Evolutionary conservation across 768 basidiomycete genomes (phyloP).

Genomic region (Hygrocybe coccinea): DNA sequence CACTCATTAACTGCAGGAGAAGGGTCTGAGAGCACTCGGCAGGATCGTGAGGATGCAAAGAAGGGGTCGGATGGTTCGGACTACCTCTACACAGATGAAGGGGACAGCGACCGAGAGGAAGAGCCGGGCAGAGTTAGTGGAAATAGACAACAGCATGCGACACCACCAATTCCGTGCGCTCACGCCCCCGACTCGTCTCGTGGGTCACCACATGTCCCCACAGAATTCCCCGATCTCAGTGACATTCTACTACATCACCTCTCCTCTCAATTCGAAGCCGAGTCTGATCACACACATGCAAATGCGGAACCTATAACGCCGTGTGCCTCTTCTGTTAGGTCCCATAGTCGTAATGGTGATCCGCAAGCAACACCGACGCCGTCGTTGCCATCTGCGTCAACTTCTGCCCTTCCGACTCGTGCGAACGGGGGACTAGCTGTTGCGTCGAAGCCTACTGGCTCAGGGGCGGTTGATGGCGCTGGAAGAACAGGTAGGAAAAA

Average conservation of each 20-base stretch:
- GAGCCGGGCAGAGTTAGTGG: constrained; percentile 27
- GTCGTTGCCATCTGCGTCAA: constrained; percentile 21
- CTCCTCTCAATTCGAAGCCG: constrained; percentile 62
- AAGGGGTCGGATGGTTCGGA: constrained; percentile 48
- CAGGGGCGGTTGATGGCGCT: not conserved
- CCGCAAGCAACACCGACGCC: constrained; percentile 18
- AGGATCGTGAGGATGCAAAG: constrained; percentile 29
- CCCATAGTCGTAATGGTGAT: constrained; percentile 37
- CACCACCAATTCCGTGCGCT: constrained; percentile 33
- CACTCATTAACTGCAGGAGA: constrained; percentile 68
- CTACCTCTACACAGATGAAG: constrained; percentile 50
- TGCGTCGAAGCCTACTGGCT: constrained; percentile 49
- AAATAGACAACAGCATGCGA: constrained; percentile 24
- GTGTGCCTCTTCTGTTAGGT: constrained; percentile 46
- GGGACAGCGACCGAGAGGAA: constrained; percentile 40
- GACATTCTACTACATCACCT: constrained; percentile 69
- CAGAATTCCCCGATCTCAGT: constrained; percentile 66
- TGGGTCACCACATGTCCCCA: constrained; percentile 46
- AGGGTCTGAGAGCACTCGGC: constrained; percentile 2
- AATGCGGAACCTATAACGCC: constrained; percentile 40
- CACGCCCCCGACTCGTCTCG: constrained; percentile 33
- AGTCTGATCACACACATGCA: constrained; percentile 40
- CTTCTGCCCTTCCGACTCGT: constrained; percentile 37
- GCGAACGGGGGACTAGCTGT: constrained; percentile 35
- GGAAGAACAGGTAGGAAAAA: constrained; percentile 25